These are phyloP conservation scores for Rusavskia elegans DNA, from an alignment of 495 filamentous ascomycete genomes.

Conservation along the genomic window DNA sequence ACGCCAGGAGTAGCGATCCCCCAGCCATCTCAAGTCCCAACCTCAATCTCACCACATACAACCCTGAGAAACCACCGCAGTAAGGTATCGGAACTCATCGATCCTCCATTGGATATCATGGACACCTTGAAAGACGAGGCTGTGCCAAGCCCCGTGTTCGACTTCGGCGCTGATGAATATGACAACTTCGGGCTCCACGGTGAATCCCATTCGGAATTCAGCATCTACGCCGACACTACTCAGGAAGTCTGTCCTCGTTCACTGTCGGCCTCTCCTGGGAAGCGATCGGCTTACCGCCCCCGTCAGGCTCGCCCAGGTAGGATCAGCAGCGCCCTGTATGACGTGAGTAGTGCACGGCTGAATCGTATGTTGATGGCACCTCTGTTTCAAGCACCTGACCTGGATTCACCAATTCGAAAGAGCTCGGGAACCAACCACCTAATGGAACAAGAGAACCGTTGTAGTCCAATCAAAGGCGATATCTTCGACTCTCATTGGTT, in stretches of 20 bases:
- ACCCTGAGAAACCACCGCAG: constrained; percentile 87
- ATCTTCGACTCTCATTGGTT: constrained; percentile 40
- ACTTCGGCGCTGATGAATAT: constrained; percentile 25
- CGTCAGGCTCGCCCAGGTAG: constrained; percentile 41
- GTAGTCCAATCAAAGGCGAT: no score
- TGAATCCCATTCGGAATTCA: constrained; percentile 41
- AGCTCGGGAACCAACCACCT: constrained; percentile 24
- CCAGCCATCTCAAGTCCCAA: constrained; percentile 62
- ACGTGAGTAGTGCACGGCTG: constrained; percentile 39
- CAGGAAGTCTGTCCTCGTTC: constrained; percentile 29
- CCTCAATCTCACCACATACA: constrained; percentile 85
- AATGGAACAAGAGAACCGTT: no score
- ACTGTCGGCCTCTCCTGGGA: constrained; percentile 59
- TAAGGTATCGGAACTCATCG: constrained; percentile 71
- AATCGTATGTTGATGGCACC: constrained; percentile 33
- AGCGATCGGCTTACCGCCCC: constrained; percentile 50
- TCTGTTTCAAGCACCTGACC: constrained; percentile 2
- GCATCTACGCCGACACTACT: constrained; percentile 55
- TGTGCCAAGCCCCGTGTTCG: constrained; percentile 60
- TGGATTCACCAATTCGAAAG: constrained; percentile 30
- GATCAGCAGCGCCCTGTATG: constrained; percentile 42
- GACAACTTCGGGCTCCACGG: constrained; percentile 15
- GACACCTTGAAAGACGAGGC: constrained; percentile 41
- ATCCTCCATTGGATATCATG: constrained; percentile 66
- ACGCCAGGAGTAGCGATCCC: constrained; percentile 81